A percentile compares a stretch with the other conserved stretches of the same genome.
phyloP scores from a whole-genome alignment of 2,329 filamentous ascomycete genomes.

The Plectosphaerella plurivora region DNA sequence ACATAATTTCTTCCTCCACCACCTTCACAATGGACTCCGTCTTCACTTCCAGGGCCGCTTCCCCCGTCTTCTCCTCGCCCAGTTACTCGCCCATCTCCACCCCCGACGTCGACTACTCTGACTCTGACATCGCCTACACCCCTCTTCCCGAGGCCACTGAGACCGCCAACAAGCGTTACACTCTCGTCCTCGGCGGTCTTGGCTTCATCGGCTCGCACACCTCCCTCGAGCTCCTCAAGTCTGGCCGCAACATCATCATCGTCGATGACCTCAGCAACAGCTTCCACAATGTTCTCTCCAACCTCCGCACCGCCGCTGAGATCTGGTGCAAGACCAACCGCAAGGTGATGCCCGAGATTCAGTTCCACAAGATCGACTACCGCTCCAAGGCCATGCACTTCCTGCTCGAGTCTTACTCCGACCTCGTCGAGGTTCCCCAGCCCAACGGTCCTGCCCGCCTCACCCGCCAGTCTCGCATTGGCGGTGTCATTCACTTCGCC shows the following conservation, averaged over 20 bases:
- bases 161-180: constrained; percentile 17
- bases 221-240: constrained; percentile 46
- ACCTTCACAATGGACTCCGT: constrained; percentile 10
- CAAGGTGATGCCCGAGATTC: constrained; percentile 19
- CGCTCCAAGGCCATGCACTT: constrained; percentile 29
- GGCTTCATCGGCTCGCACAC: constrained; percentile 55
- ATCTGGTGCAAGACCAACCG: constrained; percentile 18
- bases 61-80: constrained; percentile 7
- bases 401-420: constrained; percentile 29
- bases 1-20: not conserved
- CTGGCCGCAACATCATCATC: constrained; percentile 47
- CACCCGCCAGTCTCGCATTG: constrained; percentile 40
- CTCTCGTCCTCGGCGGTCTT: constrained; percentile 48
- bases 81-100: not conserved
- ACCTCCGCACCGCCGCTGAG: constrained; percentile 20
- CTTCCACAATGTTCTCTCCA: constrained; percentile 23
- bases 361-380: constrained; percentile 34
- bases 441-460: not conserved
- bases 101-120: not conserved
- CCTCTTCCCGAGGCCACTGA: not conserved
- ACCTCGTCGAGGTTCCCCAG: constrained; percentile 10
- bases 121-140: constrained; percentile 1
- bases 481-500: constrained; percentile 65
- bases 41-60: constrained; percentile 9
- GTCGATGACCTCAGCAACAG: constrained; percentile 42